Evolutionary conservation across 2,329 filamentous ascomycete genomes (phyloP), one percentile per base, ranked within the genome.

Genomic region (Leptographium lundbergii): DNA sequence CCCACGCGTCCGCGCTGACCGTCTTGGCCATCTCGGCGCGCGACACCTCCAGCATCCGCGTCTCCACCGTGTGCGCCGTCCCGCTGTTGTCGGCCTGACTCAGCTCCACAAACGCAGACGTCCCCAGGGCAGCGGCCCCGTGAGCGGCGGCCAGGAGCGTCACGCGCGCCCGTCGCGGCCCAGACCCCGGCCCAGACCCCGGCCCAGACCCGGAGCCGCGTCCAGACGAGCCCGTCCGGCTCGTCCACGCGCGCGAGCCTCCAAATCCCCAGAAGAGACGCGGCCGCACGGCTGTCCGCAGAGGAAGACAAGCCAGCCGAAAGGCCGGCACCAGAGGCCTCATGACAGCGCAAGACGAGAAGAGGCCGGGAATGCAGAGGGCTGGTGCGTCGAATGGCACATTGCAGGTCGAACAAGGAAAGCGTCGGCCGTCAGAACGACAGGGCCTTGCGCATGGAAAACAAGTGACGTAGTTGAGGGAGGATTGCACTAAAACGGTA

Each of bases 41-140:
- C 45, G 91, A 96, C 2, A 80, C 83, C 69, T 91, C 82, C 17
- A 96, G 80, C 92, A 96, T 96, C 64, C 89, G 87, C 71, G 81
- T 81, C 73, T 96, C 91, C 29, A 83, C 82, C 3, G 91, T 96
- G 67, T 87, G 69, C n/a, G 75, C 70, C 4, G 72, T 69, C 50
- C 71, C 74, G 45, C 65, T 70, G 63, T 81, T 78, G 50, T 82
- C 77, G 61, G 77, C 70, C 65, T 84, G 78, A 4, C 81, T 80
- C 7, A 85, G 69, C 65, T 79, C 74, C 51, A 85, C 74, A 67
- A 86, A 86, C 1, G 77, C 76, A 0, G 77, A 75, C 0, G 82
- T 80, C 9, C 77, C 81, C 11, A 85, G 69, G 0, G 72, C 74
- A 1, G 70, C 72, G 3, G 3, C 69, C 2, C 69, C 72, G 19